phyloP scores from a whole-genome alignment of 441 rosid genomes.

The Macaranga tanarius region DNA sequence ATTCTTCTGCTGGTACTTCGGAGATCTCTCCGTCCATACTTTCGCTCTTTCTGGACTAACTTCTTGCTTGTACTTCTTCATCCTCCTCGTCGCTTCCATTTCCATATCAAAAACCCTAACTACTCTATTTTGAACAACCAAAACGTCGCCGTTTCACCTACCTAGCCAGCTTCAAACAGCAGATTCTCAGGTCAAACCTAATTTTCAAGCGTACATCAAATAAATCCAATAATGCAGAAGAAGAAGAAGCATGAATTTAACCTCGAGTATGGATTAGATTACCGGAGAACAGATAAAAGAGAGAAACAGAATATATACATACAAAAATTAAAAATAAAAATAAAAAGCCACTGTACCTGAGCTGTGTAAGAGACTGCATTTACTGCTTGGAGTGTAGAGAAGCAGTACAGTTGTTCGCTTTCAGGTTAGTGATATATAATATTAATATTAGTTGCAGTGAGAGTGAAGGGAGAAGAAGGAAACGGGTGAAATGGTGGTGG shows the following conservation, averaged over 20 bases:
- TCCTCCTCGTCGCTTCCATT: conserved; percentile 56
- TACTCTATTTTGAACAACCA: not conserved
- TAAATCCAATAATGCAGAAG: too few species aligned
- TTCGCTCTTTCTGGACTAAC: conserved; percentile 93
- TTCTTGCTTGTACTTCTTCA: conserved; percentile 67
- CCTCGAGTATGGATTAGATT: too few species aligned
- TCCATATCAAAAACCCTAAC: conserved; percentile 16
- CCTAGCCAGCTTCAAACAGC: not conserved
- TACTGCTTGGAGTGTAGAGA: conserved; percentile 1
- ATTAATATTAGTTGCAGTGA: too few species aligned
- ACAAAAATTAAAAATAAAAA: not conserved
- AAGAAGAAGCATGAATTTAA: too few species aligned
- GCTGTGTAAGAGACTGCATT: not conserved
- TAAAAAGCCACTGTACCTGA: not conserved
- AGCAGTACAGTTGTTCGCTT: not conserved
- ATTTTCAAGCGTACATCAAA: too few species aligned
- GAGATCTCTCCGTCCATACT: conserved; percentile 93
- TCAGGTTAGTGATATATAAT: too few species aligned
- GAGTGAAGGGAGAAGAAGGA: conserved; percentile 8
- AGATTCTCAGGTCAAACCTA: not conserved
- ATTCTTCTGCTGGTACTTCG: conserved; percentile 62
- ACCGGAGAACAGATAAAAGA: not conserved
- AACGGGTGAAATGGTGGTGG: not conserved
- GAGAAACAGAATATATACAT: too few species aligned
- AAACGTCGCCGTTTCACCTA: too few species aligned